A percentile compares a stretch with the other conserved stretches of the same genome.
Evolutionary conservation across 208 protist genomes (phyloP).

Genomic region (Tetramitus jugosus): DNA sequence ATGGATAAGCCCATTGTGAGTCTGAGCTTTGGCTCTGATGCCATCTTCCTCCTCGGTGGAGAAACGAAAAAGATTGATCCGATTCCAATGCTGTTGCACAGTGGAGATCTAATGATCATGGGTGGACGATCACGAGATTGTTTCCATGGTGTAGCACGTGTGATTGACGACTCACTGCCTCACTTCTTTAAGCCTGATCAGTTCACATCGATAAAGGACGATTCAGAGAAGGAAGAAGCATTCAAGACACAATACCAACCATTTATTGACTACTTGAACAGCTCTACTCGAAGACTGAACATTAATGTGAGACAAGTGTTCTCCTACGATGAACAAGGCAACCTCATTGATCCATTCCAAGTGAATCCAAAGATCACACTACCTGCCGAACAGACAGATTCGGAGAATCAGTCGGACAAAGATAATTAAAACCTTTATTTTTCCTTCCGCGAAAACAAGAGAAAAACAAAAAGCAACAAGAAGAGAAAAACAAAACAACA

Average conservation of each 20-base stretch:
- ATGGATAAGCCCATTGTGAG: constrained; percentile 17
- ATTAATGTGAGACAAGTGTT: constrained; percentile 19
- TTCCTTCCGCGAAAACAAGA: no score
- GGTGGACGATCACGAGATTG: constrained; percentile 17
- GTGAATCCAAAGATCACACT: no score
- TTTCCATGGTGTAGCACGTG: constrained; percentile 6
- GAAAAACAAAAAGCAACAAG: no score
- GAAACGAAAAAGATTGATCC: constrained; percentile 15
- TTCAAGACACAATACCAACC: neutral
- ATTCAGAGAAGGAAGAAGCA: neutral
- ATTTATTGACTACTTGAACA: neutral
- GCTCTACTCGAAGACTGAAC: constrained; percentile 10
- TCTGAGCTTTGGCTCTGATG: neutral
- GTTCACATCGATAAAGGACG: no score
- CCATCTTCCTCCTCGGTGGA: neutral
- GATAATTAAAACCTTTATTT: no score
- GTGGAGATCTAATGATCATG: constrained; percentile 17
- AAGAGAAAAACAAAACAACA: no score
- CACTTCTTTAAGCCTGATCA: neutral
- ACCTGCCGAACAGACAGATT: no score
- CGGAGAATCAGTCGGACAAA: no score
- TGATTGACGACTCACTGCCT: neutral
- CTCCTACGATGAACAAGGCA: no score
- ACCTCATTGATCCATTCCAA: no score
- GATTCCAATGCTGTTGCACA: neutral